Evolutionary conservation across 257 asterid genomes (phyloP).

Genomic region (Solanum dulcamara): DNA sequence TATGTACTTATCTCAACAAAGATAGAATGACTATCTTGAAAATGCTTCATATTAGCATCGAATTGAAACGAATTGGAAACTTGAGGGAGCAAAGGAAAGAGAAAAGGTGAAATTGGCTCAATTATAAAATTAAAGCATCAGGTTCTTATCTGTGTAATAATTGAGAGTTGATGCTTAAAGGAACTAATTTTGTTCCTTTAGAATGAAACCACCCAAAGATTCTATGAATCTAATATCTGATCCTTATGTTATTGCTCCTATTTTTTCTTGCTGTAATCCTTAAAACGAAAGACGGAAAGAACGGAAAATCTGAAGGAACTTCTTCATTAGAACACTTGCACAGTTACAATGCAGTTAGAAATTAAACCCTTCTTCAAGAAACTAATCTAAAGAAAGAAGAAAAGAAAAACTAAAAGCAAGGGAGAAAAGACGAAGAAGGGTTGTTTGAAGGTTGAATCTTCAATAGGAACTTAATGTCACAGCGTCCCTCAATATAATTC

Average conservation of each 20-base stretch:
- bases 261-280: not conserved
- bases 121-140: conserved; percentile 30
- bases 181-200: conserved; percentile 6
- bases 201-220: conserved; percentile 10
- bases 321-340: conserved; percentile 5
- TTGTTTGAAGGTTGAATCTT: not conserved
- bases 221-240: conserved; percentile 20
- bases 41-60: not conserved
- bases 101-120: conserved; percentile 14
- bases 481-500: not conserved
- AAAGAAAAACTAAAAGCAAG: not conserved
- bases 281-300: not conserved
- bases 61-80: not conserved
- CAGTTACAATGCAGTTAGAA: conserved; percentile 7
- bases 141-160: conserved; percentile 45
- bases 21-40: not conserved
- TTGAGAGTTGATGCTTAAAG: conserved; percentile 23
- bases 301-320: conserved; percentile 3
- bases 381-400: not conserved
- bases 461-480: not conserved
- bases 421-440: not conserved
- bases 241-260: not conserved
- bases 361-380: conserved; percentile 2
- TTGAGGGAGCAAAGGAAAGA: not conserved
- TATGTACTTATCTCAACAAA: not conserved